These are phyloP conservation scores for Filobasidium floriforme DNA, from an alignment of 768 basidiomycete genomes.

Conservation along the genomic window DNA sequence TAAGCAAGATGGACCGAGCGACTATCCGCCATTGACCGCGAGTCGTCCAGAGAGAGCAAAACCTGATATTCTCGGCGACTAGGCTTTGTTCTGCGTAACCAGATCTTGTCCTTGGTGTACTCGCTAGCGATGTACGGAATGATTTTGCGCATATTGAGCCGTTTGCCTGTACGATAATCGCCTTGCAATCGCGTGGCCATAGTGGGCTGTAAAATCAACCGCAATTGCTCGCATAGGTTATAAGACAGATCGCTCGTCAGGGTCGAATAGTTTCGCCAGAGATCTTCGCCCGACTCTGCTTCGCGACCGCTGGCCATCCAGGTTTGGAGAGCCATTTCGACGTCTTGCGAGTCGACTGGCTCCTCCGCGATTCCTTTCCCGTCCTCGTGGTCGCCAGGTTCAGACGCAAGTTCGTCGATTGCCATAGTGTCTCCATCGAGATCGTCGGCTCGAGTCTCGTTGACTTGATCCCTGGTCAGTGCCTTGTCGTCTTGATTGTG, in stretches of 20 bases:
- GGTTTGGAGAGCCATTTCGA: constrained; percentile 54
- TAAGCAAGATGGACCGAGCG: constrained; percentile 88
- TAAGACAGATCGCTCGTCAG: constrained; percentile 86
- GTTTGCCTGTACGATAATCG: constrained; percentile 94
- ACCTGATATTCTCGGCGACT: constrained; percentile 94
- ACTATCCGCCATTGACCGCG: constrained; percentile 89
- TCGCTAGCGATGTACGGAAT: constrained; percentile 97
- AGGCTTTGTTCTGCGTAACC: constrained; percentile 88
- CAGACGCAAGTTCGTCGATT: constrained; percentile 13
- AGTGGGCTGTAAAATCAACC: constrained; percentile 91
- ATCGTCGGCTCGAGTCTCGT: constrained; percentile 1
- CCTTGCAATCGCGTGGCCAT: constrained; percentile 87
- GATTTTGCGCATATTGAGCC: constrained; percentile 97
- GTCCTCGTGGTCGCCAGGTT: constrained; percentile 49
- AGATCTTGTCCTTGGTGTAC: constrained; percentile 98
- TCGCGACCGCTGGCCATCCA: constrained; percentile 61
- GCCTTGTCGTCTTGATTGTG: constrained; percentile 43
- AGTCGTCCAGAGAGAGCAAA: constrained; percentile 88
- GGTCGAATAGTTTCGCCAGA: constrained; percentile 89
- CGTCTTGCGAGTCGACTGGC: constrained; percentile 30
- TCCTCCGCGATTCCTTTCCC: constrained; percentile 49
- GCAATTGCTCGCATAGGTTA: constrained; percentile 87
- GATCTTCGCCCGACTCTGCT: constrained; percentile 55
- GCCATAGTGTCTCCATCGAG: constrained; percentile 7
- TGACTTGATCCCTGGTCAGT: constrained; percentile 43